A percentile compares a stretch with the other conserved stretches of the same genome.
phyloP scores from a whole-genome alignment of 1,284 basidiomycete genomes.

The Pseudozyma sp. region DNA sequence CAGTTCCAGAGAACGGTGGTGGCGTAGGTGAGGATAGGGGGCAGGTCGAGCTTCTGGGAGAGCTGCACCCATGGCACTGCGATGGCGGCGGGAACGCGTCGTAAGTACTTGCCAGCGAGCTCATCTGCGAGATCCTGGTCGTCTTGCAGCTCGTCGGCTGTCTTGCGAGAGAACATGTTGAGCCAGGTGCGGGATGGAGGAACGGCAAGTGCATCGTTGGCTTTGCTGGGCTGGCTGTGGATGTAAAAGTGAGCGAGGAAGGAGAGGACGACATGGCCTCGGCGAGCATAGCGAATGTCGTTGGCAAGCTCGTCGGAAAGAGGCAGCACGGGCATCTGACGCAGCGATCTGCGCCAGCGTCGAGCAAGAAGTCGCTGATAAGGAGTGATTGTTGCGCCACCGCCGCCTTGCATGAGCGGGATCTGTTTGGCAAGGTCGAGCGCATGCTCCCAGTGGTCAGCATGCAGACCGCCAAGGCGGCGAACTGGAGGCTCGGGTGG shows the following conservation, averaged over 20 bases:
- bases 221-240: conserved; percentile 74
- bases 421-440: conserved; percentile 71
- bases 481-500: conserved; percentile 81
- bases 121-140: conserved; percentile 45
- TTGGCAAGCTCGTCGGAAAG: conserved; percentile 43
- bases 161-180: conserved; percentile 39
- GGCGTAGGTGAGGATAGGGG: conserved; percentile 91
- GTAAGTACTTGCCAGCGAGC: conserved; percentile 49
- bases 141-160: conserved; percentile 28
- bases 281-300: conserved; percentile 70
- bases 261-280: conserved; percentile 85
- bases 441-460: conserved; percentile 76
- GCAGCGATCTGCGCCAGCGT: conserved; percentile 76
- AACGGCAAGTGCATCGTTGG: conserved; percentile 4
- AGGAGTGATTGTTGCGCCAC: conserved; percentile 43
- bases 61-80: conserved; percentile 79
- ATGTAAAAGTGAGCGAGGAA: conserved; percentile 91
- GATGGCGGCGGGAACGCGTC: conserved; percentile 78
- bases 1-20: conserved; percentile 95
- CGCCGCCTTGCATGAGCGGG: conserved; percentile 56
- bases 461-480: conserved; percentile 76
- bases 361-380: conserved; percentile 41
- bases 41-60: conserved; percentile 81
- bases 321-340: conserved; percentile 65
- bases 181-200: conserved; percentile 29